Base-by-base conservation (phyloP, 2,329 filamentous ascomycete species). In the Pseudogymnoascus sp. region DNA sequence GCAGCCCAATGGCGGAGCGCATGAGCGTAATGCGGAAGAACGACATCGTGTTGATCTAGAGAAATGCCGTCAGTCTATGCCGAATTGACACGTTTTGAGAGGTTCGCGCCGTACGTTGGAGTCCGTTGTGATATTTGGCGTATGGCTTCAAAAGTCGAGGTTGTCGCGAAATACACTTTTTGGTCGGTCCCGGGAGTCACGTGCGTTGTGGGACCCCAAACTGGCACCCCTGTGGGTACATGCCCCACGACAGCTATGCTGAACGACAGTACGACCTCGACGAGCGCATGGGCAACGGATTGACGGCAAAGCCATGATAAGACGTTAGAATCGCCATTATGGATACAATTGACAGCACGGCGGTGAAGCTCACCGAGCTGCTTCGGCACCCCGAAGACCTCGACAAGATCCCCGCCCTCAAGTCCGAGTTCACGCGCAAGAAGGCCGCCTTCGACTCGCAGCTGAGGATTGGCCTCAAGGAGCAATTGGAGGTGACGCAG, bases 301-400 rank as follows among this genome's bases (percentile, higher is more conserved):
- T 57, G 50, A 57, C 50, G 50, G 50, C 50, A 57, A 57, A 57
- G 50, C 50, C 50, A 57, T 57, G 50, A 57, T 33, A 57, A 57
- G 28, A 57, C 50, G 28, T 63, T 53, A 50, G 28, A 63, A 59
- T 63, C 57, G 59, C 50, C 62, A 33, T 38, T 65, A 67, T 65
- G 50, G 71, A 70, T 64, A 71, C 66, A 11, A 74, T 75, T 71
- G 73, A 74, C 35, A 71, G 68, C 64, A 73, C 73, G 40, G 70
- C 69, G 31, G 66, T 72, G 60, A 93, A 93, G 81, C 87, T 99
- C 75, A 86, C 92, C 69, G 93, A 97, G 80, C 86, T 97, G 66
- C 87, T 99, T 69, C 91, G 92, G 72, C 92, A 96, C 74, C 91
- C 95, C 2, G 95, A 99, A 74, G 95, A 99, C 78, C 87, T 99